Percentiles rank a stretch among this genome's conserved stretches.
These are phyloP conservation scores for Rhodotorula sp. DNA, from an alignment of 1,284 basidiomycete genomes.

Conservation along the genomic window DNA sequence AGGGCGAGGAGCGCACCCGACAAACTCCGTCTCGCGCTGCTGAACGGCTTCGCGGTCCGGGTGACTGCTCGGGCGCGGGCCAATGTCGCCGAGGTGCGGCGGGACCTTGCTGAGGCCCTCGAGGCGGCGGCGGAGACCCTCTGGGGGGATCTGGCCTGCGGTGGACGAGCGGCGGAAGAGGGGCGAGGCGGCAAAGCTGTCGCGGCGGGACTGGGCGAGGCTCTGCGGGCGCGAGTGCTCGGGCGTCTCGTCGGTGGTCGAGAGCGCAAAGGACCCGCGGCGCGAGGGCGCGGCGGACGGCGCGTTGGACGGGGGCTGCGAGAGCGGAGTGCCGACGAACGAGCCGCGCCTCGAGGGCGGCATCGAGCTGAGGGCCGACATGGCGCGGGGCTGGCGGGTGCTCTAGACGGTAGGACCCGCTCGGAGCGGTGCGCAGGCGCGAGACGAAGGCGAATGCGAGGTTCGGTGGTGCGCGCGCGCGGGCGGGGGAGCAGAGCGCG, in stretches of 20 bases:
- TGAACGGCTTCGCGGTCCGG: constrained; percentile 27
- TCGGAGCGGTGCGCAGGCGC: no score
- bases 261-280: neutral
- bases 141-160: constrained; percentile 3
- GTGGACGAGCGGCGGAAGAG: constrained; percentile 11
- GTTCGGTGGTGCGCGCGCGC: no score
- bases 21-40: constrained; percentile 37
- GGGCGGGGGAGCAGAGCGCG: no score
- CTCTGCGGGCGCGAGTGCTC: neutral
- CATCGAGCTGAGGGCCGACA: neutral
- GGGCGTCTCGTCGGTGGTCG: neutral
- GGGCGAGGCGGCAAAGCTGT: neutral
- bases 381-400: neutral
- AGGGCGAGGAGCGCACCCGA: constrained; percentile 24
- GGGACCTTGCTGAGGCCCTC: constrained; percentile 1
- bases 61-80: constrained; percentile 15
- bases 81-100: constrained; percentile 11
- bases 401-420: no score
- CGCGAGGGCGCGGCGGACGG: neutral
- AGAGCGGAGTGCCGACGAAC: neutral
- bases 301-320: neutral
- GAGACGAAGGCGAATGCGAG: no score
- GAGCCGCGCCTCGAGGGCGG: neutral
- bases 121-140: constrained; percentile 2
- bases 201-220: neutral